Percentiles rank a stretch among this genome's conserved stretches.
Evolutionary conservation across 768 basidiomycete species (phyloP).

Genomic region (Pleurotus giganteus): DNA sequence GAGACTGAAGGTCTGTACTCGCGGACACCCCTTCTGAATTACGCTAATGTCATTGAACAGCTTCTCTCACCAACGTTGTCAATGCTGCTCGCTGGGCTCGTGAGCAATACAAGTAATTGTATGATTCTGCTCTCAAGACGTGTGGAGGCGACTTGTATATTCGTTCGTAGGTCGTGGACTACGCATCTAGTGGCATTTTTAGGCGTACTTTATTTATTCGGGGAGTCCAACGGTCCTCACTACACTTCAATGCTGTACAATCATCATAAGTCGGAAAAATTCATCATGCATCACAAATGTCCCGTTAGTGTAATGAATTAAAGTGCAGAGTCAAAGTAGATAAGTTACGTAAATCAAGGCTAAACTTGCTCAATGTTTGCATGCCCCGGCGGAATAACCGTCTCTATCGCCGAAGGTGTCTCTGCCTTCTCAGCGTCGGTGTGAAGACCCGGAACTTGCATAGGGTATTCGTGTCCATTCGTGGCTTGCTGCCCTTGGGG

Average conservation of each 20-base stretch:
- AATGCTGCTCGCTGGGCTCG: constrained; percentile 94
- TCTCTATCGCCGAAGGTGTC: background rate
- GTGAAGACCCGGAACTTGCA: background rate
- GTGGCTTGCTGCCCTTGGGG: background rate
- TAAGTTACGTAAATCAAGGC: background rate
- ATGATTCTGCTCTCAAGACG: constrained; percentile 24
- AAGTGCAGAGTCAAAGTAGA: background rate
- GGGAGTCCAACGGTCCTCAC: constrained; percentile 84
- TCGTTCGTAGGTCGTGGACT: constrained; percentile 32
- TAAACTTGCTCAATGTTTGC: background rate
- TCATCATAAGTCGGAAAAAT: constrained; percentile 17
- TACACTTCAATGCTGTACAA: constrained; percentile 17
- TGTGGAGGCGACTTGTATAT: constrained; percentile 1
- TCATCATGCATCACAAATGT: background rate
- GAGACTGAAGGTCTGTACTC: constrained; percentile 75
- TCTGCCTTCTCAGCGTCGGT: constrained; percentile 1
- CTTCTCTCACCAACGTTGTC: constrained; percentile 84
- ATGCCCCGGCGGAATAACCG: background rate
- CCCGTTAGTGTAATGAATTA: background rate
- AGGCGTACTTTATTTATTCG: background rate
- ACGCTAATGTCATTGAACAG: constrained; percentile 25
- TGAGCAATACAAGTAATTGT: constrained; percentile 67
- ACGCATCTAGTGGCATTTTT: constrained; percentile 23
- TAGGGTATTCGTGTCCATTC: background rate
- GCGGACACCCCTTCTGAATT: background rate